Conservation (phyloP, 352 stramenopile genomes). For the Globisporangium orthogonon region DNA sequence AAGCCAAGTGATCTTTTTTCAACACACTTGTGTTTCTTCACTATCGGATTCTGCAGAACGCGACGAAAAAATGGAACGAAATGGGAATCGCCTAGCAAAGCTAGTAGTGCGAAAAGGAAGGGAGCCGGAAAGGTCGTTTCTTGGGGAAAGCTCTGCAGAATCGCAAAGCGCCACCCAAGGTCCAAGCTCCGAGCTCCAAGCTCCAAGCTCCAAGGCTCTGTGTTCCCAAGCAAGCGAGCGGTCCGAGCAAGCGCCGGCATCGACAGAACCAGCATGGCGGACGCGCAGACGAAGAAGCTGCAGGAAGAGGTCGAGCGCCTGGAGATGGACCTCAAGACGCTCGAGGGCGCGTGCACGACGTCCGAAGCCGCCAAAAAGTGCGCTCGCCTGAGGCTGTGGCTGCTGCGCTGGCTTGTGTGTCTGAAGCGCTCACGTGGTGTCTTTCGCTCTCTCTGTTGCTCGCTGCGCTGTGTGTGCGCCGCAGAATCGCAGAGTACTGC, state of each 20-base stretch:
- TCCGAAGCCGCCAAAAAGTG: conserved; percentile 79
- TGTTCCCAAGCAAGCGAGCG: no score
- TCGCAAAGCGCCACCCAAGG: no score
- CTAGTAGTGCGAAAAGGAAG: no score
- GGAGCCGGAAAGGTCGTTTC: no score
- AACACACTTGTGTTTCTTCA: no score
- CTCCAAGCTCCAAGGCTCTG: no score
- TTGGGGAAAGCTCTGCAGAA: no score
- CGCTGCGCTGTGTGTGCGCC: background rate
- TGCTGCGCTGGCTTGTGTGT: background rate
- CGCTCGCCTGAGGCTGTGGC: background rate
- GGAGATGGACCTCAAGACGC: conserved; percentile 74
- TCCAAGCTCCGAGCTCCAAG: background rate
- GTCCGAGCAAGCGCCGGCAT: background rate
- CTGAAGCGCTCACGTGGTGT: background rate
- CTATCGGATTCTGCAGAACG: no score
- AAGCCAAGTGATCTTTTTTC: no score
- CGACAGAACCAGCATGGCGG: conserved; percentile 22
- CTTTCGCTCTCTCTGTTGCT: background rate
- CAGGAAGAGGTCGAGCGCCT: conserved; percentile 70
- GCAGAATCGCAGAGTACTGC: conserved; percentile 68
- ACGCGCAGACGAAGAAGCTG: conserved; percentile 75
- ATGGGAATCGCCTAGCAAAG: no score
- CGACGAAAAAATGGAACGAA: no score
- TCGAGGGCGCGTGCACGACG: conserved; percentile 70